These are phyloP conservation scores for Asterophora parasitica DNA, from an alignment of 768 basidiomycete species.

Conservation along the genomic window DNA sequence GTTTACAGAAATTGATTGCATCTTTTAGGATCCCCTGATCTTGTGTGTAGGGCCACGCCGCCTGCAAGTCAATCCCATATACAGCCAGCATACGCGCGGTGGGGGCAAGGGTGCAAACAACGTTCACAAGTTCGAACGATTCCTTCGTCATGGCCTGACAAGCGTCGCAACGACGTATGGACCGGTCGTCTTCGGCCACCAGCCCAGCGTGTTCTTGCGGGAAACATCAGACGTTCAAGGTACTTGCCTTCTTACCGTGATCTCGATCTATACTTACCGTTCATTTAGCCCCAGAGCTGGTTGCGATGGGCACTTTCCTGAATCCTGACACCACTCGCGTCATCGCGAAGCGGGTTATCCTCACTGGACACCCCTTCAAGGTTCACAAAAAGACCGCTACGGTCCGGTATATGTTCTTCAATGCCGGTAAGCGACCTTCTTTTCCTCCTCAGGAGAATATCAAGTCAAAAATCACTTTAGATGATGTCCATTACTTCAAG, in stretches of 20 bases:
- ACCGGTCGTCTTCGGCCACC: slow-evolving; percentile 82
- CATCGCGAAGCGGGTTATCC: slow-evolving; percentile 87
- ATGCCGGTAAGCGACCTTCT: slow-evolving; percentile 48
- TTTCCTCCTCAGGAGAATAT: slow-evolving; percentile 10
- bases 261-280: slow-evolving; percentile 5
- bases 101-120: slow-evolving; percentile 93
- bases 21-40: slow-evolving; percentile 72
- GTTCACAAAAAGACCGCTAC: slow-evolving; percentile 97
- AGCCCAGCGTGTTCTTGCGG: slow-evolving; percentile 71
- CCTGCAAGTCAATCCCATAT: slow-evolving; percentile 79
- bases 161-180: slow-evolving; percentile 86
- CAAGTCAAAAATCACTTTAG: slow-evolving; percentile 28
- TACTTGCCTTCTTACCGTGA: slow-evolving; percentile 24
- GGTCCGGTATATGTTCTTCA: slow-evolving; percentile 98
- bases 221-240: slow-evolving; percentile 68
- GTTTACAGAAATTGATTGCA: slow-evolving; percentile 6
- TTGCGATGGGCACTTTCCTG: slow-evolving; percentile 85
- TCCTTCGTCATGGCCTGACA: slow-evolving; percentile 75
- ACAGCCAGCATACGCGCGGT: slow-evolving; percentile 87
- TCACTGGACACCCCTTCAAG: slow-evolving; percentile 96
- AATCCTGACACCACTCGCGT: slow-evolving; percentile 88
- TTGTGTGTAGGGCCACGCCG: slow-evolving; percentile 88
- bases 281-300: slow-evolving; percentile 66
- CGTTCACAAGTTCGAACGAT: slow-evolving; percentile 95
- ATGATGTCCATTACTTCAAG: slow-evolving; percentile 89